Base-by-base conservation (phyloP, 148 eudicot species). In the Rhododendron vialii region DNA sequence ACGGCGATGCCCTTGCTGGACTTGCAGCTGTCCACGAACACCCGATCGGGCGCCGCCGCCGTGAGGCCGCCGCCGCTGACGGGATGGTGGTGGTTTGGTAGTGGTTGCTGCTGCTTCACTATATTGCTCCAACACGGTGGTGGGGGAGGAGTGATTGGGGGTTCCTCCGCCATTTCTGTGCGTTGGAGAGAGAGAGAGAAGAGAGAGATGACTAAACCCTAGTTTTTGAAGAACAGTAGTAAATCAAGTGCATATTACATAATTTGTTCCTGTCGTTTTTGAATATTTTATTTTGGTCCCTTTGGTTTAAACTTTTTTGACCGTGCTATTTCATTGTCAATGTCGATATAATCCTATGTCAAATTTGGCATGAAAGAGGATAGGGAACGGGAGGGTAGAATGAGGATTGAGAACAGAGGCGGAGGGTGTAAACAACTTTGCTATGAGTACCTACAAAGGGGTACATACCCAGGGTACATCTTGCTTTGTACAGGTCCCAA, bases 1-100 rank as follows among this genome's bases (percentile, higher is more conserved):
- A 97, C 88, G 0, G 98, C 90, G 13, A 97, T 90, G 50, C 95
- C 96, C 84, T 92, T 93, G 20, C 91, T 67, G 1, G 96, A 94
- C 65, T 90, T 91, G 90, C 92, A 91, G 89, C 90, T 87, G 18
- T 89, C 89, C 9, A 92, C 87, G 28, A 87, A 47, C 15, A 38
- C 75, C 71, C 47, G 20, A 5, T 83, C 12, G 57, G 82, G 4
- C 57, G 83, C 26, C 45, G 91, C 14, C 14, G 91, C 14, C 18
- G 50, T 17, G 80, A 67, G 80, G 13, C 86, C 80, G 36, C 75
- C 80, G 63, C 75, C 71, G 30, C 11, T 9, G 50, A 2, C 73
- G 71, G 76, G 75, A 65, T 79, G 85, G 5, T 83, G 80, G 11
- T 43, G 85, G 28, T 50, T 75, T 2, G 87, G 76, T 4, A 20